Base-by-base conservation (phyloP, 2,329 filamentous ascomycete species). In the Magnaporthales sp. region DNA sequence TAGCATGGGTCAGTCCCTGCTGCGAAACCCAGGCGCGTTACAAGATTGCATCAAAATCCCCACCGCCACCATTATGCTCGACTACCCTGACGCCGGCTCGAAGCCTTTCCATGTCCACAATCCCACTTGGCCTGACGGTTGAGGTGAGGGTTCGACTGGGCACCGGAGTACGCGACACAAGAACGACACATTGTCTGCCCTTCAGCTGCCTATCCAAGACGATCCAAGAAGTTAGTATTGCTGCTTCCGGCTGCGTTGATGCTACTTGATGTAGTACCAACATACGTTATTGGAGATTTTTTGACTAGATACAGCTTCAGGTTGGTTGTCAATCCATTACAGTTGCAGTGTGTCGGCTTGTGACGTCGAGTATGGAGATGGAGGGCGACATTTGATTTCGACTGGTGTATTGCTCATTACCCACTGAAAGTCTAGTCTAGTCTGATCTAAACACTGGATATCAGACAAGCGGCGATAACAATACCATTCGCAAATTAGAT, bases 31-130 rank as follows among this genome's bases (percentile, higher is more conserved):
- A 67, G 70, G 71, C 66, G 65, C 73, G 76, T 77, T 71, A 70
- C 74, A 77, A 69, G 67, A 70, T 63, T 77, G 76, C 75, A 71
- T 77, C 75, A 77, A 71, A 11, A 70, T 70, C 69, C 73, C 72
- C 66, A 70, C 70, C 63, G 68, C 69, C 69, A 68, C 72, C 74
- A 72, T 75, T 74, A 72, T 74, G 69, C 69, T 51, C 58, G 64
- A 66, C 66, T 67, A 24, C 67, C 51, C 63, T 62, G 68, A 61
- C 64, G 70, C 70, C 72, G 74, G 73, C 74, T 72, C 70, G 69
- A 70, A 68, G 67, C 67, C 68, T 69, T 74, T 72, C 73, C 73
- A 72, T 69, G 24, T 64, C 66, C 64, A 63, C 68, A 66, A 60
- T 62, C 29, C 56, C 58, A 38, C 51, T 56, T 66, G 68, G 66